These are phyloP conservation scores for Vaccinium corymbosum DNA, from an alignment of 148 eudicot genomes.

Conservation along the genomic window DNA sequence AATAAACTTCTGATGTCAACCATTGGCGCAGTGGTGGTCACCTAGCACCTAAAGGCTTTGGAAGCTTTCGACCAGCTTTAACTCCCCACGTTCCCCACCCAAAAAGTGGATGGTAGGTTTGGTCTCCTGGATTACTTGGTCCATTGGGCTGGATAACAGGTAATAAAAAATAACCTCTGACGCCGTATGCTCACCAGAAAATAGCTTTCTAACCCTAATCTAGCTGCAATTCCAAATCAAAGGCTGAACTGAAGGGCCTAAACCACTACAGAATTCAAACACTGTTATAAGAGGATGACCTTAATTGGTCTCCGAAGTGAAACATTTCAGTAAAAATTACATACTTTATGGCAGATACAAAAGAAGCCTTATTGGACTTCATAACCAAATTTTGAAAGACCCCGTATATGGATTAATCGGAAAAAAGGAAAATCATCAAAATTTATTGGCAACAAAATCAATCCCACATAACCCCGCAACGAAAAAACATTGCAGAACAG, in stretches of 20 bases:
- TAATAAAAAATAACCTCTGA: neutral
- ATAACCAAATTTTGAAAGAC: neutral
- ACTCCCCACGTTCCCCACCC: too few species aligned
- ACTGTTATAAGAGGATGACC: neutral
- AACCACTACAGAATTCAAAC: neutral
- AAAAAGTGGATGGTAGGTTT: neutral
- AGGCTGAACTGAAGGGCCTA: neutral
- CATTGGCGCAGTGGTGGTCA: neutral
- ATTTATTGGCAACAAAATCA: neutral
- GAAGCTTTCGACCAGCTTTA: neutral
- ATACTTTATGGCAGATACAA: neutral
- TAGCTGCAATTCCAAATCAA: neutral
- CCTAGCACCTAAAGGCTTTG: neutral
- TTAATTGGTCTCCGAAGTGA: neutral
- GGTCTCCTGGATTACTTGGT: neutral
- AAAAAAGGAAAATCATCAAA: neutral
- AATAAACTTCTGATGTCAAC: neutral
- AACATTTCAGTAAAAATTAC: neutral
- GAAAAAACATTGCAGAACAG: neutral
- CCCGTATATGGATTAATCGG: neutral
- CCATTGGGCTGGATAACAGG: neutral
- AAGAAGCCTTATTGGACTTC: neutral
- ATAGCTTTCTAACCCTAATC: neutral
- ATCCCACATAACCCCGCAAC: neutral
- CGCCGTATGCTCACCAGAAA: neutral